Evolutionary conservation across 1,139 yeast genomes (phyloP).

Genomic region (Yamadazyma trypodendri): DNA sequence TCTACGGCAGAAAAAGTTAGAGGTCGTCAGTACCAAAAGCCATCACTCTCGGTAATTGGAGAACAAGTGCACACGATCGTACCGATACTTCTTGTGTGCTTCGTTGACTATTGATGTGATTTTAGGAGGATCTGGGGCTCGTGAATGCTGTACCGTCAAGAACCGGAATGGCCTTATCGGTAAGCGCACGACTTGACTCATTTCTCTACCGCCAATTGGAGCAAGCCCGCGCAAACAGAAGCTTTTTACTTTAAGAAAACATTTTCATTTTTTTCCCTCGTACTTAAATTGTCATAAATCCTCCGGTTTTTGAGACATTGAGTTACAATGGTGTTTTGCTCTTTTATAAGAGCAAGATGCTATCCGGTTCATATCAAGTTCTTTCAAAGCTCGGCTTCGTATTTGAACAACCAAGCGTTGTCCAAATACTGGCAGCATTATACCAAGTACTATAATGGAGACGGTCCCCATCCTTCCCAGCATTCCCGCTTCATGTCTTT

Average conservation of each 20-base stretch:
- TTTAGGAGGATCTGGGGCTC: too few species aligned
- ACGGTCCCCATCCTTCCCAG: conserved; percentile 34
- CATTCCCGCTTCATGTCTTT: conserved; percentile 27
- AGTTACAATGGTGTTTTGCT: conserved; percentile 11
- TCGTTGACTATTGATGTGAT: too few species aligned
- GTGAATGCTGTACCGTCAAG: too few species aligned
- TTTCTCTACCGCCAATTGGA: neutral
- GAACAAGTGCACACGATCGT: too few species aligned
- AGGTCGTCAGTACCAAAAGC: too few species aligned
- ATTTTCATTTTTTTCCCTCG: neutral
- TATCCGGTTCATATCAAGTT: conserved; percentile 25
- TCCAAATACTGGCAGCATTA: conserved; percentile 21
- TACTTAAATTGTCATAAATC: neutral
- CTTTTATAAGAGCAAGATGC: conserved; percentile 27
- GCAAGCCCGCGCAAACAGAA: neutral
- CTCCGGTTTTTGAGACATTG: conserved; percentile 1
- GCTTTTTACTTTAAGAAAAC: neutral
- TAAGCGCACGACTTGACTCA: too few species aligned
- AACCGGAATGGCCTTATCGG: too few species aligned
- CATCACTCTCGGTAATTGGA: too few species aligned
- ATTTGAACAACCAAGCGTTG: conserved; percentile 26
- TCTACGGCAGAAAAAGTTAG: too few species aligned
- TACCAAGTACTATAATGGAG: conserved; percentile 23
- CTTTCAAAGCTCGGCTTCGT: conserved; percentile 42
- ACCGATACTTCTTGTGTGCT: too few species aligned